phyloP scores from a whole-genome alignment of 495 filamentous ascomycete genomes.

The Neurospora sp. region DNA sequence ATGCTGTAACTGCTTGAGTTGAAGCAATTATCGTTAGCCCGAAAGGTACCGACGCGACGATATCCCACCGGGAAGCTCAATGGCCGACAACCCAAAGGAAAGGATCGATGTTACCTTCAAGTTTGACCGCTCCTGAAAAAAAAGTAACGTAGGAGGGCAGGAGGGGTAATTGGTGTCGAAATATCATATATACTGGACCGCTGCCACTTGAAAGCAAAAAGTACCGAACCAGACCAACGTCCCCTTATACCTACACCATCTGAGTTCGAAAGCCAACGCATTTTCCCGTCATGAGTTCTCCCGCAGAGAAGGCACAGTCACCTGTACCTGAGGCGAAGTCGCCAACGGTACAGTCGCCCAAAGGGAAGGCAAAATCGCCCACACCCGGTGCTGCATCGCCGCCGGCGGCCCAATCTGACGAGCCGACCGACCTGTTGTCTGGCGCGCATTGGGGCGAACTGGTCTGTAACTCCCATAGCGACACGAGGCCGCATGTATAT shows the following conservation, averaged over 20 bases:
- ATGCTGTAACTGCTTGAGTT: background rate
- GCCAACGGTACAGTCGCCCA: background rate
- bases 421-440: background rate
- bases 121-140: background rate
- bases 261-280: background rate
- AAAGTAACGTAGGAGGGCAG: background rate
- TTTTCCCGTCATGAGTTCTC: background rate
- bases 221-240: background rate
- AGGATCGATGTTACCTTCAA: background rate
- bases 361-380: background rate
- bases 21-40: background rate
- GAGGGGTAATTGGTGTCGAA: background rate
- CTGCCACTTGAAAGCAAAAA: background rate
- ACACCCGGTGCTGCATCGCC: background rate
- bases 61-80: background rate
- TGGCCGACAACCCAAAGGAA: background rate
- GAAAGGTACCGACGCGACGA: background rate
- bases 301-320: background rate
- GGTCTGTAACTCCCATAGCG: background rate
- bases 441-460: background rate
- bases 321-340: background rate
- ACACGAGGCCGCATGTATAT: background rate
- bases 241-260: background rate
- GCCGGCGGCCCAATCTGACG: background rate
- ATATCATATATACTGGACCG: background rate